Base-by-base conservation (phyloP, 2,329 filamentous ascomycete genomes). In the Monilinia fructicola region DNA sequence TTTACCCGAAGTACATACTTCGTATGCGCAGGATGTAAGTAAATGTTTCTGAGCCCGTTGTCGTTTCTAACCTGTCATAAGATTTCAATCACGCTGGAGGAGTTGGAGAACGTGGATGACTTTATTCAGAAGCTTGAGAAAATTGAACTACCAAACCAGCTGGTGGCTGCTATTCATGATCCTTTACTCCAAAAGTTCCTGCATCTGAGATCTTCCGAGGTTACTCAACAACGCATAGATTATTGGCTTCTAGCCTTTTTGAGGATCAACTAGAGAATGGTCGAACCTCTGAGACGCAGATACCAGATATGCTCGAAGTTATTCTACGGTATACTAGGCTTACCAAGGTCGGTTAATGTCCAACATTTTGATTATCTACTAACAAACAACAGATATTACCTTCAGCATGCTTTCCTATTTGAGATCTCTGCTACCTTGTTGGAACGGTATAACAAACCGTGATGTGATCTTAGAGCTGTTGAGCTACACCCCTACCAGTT, bases 141-240 rank as follows among this genome's bases (percentile, higher is more conserved):
- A 71, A 87, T 96, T 35, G 90, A 95, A 76, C 79, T 93, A 52
- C 92, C 92, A 0, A 93, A 90, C 69, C 92, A 96, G 77, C 81
- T 96, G 2, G 87, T 93, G 52, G 90, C 92, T 6, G 87, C 91
- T 4, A 80, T 96, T 18, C 85, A 85, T 2, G 90, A 96, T 73
- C 89, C 89, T 3, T 80, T 96, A 40, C 83, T 94, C 1, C 91
- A 94, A 75, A 95, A 94, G 74, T 81, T 94, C 31, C 79, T 92
- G 44, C 79, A 90, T n/a, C 78, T 91, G 40, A 83, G 85, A 60
- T 84, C 88, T 1, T 83, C 85, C 46, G 78, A 80, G 21, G 80
- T 82, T 59, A 81, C 81, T 16, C 78, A 81, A 38, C 78, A 79
- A 61, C 81, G 87, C n/a, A 80, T 87, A 54, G 80, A 82, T 54